These are phyloP conservation scores for Mercurialis annua DNA, from an alignment of 345 rosid species.

Conservation along the genomic window DNA sequence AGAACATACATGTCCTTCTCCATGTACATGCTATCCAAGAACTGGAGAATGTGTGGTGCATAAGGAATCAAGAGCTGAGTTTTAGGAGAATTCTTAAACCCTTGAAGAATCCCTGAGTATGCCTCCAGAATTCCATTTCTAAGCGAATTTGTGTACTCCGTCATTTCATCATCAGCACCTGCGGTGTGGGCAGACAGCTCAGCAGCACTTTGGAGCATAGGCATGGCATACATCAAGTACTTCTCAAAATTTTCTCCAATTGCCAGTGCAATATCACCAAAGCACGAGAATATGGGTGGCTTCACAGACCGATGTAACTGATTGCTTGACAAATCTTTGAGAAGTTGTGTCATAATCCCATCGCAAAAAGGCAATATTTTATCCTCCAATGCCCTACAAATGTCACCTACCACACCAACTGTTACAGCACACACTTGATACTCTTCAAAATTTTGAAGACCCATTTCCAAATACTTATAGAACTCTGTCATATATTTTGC, in stretches of 20 bases:
- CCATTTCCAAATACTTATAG: constrained; percentile 67
- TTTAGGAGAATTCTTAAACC: constrained; percentile 69
- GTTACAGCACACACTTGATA: constrained; percentile 74
- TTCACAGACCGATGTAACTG: constrained; percentile 74
- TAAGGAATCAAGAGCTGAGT: constrained; percentile 64
- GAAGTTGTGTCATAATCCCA: constrained; percentile 77
- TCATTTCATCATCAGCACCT: constrained; percentile 69
- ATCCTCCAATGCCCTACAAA: constrained; percentile 66
- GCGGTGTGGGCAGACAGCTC: constrained; percentile 61
- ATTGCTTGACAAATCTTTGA: constrained; percentile 72
- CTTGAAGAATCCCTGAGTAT: constrained; percentile 75
- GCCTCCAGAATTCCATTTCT: constrained; percentile 76
- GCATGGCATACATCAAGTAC: constrained; percentile 66
- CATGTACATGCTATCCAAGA: constrained; percentile 72
- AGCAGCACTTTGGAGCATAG: constrained; percentile 74
- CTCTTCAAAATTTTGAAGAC: constrained; percentile 76
- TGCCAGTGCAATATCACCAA: constrained; percentile 75
- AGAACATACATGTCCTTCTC: constrained; percentile 71
- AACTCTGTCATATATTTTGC: constrained; percentile 73
- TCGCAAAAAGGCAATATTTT: constrained; percentile 64
- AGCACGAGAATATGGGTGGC: constrained; percentile 73
- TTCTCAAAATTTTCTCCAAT: constrained; percentile 72
- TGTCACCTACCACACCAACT: constrained; percentile 72
- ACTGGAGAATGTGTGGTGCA: constrained; percentile 69
- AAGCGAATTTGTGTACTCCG: constrained; percentile 63